Percentiles rank a stretch among this genome's conserved stretches.
Evolutionary conservation across 129 eudicot genomes (phyloP).

Genomic region (Artemisia argyi): DNA sequence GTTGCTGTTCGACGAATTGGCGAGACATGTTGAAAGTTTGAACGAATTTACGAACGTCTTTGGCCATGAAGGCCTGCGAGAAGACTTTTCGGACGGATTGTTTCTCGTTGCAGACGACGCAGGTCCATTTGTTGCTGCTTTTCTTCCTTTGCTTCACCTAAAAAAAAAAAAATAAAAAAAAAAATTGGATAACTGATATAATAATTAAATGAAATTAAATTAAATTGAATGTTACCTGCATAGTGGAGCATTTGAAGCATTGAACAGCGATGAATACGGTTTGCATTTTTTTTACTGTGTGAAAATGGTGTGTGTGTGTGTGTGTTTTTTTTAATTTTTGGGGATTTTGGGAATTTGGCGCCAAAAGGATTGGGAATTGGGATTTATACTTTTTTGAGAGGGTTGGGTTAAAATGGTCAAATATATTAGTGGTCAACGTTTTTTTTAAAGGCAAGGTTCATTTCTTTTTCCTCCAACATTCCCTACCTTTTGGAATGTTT

Average conservation of each 20-base stretch:
- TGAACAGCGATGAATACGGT: slow-evolving; percentile 78
- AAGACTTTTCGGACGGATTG: slow-evolving; percentile 75
- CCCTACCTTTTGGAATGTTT: too few species aligned
- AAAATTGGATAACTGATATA: background rate
- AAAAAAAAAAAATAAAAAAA: too few species aligned
- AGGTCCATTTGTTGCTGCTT: slow-evolving; percentile 88
- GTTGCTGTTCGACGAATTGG: slow-evolving; percentile 45
- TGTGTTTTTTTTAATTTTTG: background rate
- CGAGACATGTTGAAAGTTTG: slow-evolving; percentile 87
- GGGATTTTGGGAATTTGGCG: slow-evolving; percentile 14
- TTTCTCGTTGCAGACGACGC: slow-evolving; percentile 79
- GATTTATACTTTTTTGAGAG: too few species aligned
- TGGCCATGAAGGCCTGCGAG: slow-evolving; percentile 71
- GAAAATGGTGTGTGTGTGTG: background rate
- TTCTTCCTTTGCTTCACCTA: slow-evolving; percentile 97
- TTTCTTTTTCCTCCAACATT: too few species aligned
- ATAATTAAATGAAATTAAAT: background rate
- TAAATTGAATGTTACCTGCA: slow-evolving; percentile 65
- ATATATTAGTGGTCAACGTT: too few species aligned
- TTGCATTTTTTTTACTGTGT: slow-evolving; percentile 31
- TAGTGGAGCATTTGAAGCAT: slow-evolving; percentile 86
- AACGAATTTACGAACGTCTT: slow-evolving; percentile 67
- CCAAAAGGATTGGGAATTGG: slow-evolving; percentile 1
- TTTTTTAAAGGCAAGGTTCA: too few species aligned
- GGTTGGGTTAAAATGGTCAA: too few species aligned